Evolutionary conservation across 441 rosid genomes (phyloP).

Genomic region (Dalechampia spathulata): DNA sequence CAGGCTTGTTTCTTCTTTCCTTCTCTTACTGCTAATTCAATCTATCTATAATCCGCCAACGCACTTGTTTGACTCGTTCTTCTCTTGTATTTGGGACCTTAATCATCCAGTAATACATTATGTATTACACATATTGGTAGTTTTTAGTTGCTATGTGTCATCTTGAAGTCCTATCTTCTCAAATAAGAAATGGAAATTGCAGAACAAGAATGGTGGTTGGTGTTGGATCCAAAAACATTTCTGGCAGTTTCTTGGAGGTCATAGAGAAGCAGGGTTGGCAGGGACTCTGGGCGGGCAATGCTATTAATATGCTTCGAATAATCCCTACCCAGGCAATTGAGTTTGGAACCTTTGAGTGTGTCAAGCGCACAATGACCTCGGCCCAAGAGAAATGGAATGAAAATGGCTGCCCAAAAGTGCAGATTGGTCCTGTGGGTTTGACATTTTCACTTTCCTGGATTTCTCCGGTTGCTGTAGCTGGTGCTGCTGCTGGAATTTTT

Average conservation of each 20-base stretch:
- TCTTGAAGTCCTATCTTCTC: too few relatives aligned
- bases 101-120: too few relatives aligned
- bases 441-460: slow-evolving; percentile 71
- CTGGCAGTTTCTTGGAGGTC: slow-evolving; percentile 83
- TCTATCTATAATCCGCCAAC: too few relatives aligned
- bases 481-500: slow-evolving; percentile 92
- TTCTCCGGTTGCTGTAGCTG: slow-evolving; percentile 91
- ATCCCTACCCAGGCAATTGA: slow-evolving; percentile 96
- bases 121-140: too few relatives aligned
- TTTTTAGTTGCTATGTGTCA: too few relatives aligned
- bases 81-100: too few relatives aligned
- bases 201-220: slow-evolving; percentile 99
- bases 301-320: slow-evolving; percentile 87
- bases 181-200: slow-evolving; percentile 16
- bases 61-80: too few relatives aligned
- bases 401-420: slow-evolving; percentile 44
- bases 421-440: slow-evolving; percentile 56
- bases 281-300: slow-evolving; percentile 98
- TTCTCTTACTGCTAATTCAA: background rate
- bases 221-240: slow-evolving; percentile 78
- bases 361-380: slow-evolving; percentile 71
- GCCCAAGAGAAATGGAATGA: slow-evolving; percentile 62
- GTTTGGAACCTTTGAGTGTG: slow-evolving; percentile 82
- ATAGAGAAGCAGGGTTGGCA: slow-evolving; percentile 91
- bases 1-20: slow-evolving; percentile 41